Evolutionary conservation across 441 rosid genomes (phyloP).

Genomic region (Pelargonium myrrhifolium): DNA sequence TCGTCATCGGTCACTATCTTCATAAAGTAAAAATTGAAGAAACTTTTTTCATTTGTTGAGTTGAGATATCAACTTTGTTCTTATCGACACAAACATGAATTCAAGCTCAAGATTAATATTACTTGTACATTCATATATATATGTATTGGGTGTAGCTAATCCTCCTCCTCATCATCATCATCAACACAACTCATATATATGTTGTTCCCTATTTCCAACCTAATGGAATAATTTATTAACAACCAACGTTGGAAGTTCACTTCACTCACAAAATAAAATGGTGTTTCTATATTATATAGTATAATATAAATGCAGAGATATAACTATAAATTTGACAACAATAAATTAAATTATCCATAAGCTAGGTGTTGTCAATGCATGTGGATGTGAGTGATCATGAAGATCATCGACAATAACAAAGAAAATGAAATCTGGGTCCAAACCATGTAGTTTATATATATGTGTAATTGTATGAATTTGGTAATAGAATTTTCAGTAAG

Average conservation of each 20-base stretch:
- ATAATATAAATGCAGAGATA: not conserved
- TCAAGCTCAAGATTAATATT: not conserved
- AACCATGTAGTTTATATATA: no score
- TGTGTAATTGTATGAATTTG: no score
- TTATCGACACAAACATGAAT: not conserved
- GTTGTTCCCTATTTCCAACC: no score
- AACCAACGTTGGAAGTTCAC: no score
- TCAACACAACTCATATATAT: not conserved
- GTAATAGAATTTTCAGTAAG: no score
- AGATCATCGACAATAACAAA: no score
- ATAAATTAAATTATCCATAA: slow-evolving; percentile 13
- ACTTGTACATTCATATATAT: not conserved
- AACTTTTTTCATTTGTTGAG: not conserved
- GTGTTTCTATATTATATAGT: no score
- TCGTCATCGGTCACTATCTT: slow-evolving; percentile 50
- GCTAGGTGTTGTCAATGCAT: not conserved
- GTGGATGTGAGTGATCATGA: no score
- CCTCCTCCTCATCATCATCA: not conserved
- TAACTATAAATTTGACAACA: not conserved
- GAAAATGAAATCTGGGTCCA: no score
- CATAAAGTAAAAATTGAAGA: not conserved
- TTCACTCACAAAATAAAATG: no score
- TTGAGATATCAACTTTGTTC: not conserved
- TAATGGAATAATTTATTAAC: no score
- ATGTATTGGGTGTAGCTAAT: not conserved